Evolutionary conservation across 1,139 yeast species (phyloP), one percentile per base, ranked within the genome.

Genomic region (Yamadazyma pseudoaaseri): DNA sequence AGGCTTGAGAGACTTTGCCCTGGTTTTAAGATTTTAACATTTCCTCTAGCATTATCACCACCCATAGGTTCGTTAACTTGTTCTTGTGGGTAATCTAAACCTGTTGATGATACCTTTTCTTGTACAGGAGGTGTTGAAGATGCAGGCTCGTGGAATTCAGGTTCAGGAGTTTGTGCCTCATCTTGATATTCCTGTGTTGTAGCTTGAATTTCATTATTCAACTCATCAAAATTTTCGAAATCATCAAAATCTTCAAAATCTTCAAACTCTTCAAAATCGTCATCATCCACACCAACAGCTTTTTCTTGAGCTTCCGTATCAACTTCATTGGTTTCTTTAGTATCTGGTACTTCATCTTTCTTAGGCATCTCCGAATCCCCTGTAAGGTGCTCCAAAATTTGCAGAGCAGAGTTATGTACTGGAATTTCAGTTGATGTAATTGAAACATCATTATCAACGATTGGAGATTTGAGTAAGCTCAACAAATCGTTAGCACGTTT

Each of bases 191-290:
- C 46, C 16, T 39, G 35, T 27, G 38, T 45, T 16, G 43, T 32
- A 3, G 43, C 45, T 30, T 41, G 37, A 22, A 46, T 46, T 25
- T 44, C 47, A 15, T 53, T 52, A 31, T 58, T 49, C 30, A 56
- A 47, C 21, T 52, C 54, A 18, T 54, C 60, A 34, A 51, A 59
- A 34, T 64, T 63, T 29, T 63, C 68, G 41, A 66, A 65, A 37
- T 65, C 62, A 24, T 65, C 71, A 35, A 62, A 62, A 26, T 38
- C 44, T 14, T 38, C 45, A 18, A 37, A 39, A 20, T 38, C 54
- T 17, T 42, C 44, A 17, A n/a, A 7, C 5, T 29, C 35, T 15
- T 28, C 22, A 14, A 29, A 13, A 13, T 14, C 13, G 8, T 30
- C 32, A 5, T 30, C 5, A 25, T 12, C 10, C n/a, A n/a, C n/a